Evolutionary conservation across 2,329 filamentous ascomycete species (phyloP).

Genomic region (Aspergillus spinulosporus): DNA sequence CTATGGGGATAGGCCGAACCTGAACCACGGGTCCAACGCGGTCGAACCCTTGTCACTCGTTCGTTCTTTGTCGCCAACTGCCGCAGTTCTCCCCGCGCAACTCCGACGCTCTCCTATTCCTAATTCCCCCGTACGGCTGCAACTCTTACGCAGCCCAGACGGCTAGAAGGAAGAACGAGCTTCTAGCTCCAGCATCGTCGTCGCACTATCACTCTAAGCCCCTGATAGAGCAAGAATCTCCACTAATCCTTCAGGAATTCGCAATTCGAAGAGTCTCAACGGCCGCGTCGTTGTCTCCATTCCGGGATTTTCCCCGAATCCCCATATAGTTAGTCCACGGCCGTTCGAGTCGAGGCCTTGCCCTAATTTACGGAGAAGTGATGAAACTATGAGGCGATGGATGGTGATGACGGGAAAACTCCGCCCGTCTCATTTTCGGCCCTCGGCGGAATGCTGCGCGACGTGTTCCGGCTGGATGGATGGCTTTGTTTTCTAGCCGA

Average conservation of each 20-base stretch:
- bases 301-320: background rate
- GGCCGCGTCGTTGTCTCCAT: background rate
- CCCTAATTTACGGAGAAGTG: background rate
- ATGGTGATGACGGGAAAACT: background rate
- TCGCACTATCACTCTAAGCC: background rate
- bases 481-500: background rate
- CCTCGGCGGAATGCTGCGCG: background rate
- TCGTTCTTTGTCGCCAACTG: background rate
- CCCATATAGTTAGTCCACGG: background rate
- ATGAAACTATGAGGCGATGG: background rate
- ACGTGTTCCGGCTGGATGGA: background rate
- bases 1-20: background rate
- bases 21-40: slow-evolving; percentile 6
- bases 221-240: background rate
- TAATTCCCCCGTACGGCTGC: background rate
- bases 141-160: no score
- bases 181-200: slow-evolving; percentile 4
- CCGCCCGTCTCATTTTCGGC: background rate
- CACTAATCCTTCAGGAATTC: background rate
- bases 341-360: background rate
- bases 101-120: background rate
- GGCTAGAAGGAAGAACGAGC: slow-evolving; percentile 9
- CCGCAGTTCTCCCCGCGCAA: background rate
- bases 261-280: background rate
- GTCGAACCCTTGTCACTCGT: background rate